Conservation (phyloP, 495 filamentous ascomycete species). For the Penicillium manginii region DNA sequence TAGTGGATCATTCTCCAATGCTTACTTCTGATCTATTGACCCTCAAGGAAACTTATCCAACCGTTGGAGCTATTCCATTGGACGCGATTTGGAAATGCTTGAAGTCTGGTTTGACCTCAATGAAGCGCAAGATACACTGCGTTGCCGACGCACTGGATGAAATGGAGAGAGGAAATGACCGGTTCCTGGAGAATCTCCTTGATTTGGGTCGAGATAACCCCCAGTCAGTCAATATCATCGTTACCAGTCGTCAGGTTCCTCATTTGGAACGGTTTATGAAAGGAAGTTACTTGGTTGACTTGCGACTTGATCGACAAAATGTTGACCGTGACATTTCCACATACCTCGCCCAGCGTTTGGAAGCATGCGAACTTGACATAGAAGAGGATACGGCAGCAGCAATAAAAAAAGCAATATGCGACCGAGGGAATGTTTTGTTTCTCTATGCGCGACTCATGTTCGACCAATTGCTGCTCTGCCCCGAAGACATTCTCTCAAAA, state of each 20-base stretch:
- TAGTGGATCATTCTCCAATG: no score
- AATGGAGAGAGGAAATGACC: slow-evolving; percentile 43
- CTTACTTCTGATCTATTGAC: no score
- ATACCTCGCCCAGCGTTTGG: slow-evolving; percentile 42
- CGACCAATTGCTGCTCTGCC: slow-evolving; percentile 39
- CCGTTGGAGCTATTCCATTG: slow-evolving; percentile 19
- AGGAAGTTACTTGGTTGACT: slow-evolving; percentile 17
- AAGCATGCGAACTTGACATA: slow-evolving; percentile 27
- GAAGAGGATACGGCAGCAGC: no score
- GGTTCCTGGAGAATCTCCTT: slow-evolving; percentile 36
- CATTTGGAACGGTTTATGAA: slow-evolving; percentile 8
- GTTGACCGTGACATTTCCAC: slow-evolving; percentile 46
- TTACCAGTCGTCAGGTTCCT: slow-evolving; percentile 44
- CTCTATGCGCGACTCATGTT: slow-evolving; percentile 48
- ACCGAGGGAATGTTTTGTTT: slow-evolving; percentile 19
- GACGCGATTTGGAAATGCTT: slow-evolving; percentile 30
- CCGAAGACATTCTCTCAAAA: slow-evolving; percentile 18
- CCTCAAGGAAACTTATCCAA: no score
- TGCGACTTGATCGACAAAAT: slow-evolving; percentile 41
- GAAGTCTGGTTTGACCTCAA: slow-evolving; percentile 22
- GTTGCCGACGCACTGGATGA: slow-evolving; percentile 56
- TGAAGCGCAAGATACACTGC: slow-evolving; percentile 46
- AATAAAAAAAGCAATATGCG: slow-evolving; percentile 11
- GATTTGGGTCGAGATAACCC: slow-evolving; percentile 43
- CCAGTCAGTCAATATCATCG: slow-evolving; percentile 42